A percentile compares a stretch with the other conserved stretches of the same genome.
These are phyloP conservation scores for Erythrophleum fordii DNA, from an alignment of 306 rosid genomes.

Conservation along the genomic window DNA sequence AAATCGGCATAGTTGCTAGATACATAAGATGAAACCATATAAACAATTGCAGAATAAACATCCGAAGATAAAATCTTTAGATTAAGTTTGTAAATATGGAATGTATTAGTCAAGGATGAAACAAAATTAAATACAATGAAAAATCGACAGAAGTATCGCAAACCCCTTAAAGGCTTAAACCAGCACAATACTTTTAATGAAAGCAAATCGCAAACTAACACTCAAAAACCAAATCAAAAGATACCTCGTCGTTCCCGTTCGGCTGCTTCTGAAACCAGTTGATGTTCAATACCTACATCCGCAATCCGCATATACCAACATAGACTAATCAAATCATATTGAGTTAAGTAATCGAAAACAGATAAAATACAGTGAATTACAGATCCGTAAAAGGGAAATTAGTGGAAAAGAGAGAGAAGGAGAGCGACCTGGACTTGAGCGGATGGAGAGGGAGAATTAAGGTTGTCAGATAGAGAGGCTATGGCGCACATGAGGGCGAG, in stretches of 20 bases:
- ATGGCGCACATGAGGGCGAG: slow-evolving; percentile 82
- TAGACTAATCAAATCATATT: slow-evolving; percentile 17
- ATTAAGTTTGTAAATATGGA: neutral
- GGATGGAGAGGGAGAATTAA: slow-evolving; percentile 71
- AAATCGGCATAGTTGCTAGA: neutral
- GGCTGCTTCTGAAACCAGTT: slow-evolving; percentile 96
- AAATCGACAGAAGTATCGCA: neutral
- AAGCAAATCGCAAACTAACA: neutral
- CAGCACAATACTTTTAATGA: neutral
- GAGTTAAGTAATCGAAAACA: slow-evolving; percentile 8
- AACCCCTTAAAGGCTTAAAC: neutral
- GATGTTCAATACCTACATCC: slow-evolving; percentile 67
- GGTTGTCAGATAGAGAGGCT: slow-evolving; percentile 78
- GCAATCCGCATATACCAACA: neutral
- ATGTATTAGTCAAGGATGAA: neutral
- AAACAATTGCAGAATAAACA: slow-evolving; percentile 13
- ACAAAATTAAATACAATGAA: neutral
- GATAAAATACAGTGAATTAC: slow-evolving; percentile 2
- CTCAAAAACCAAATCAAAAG: neutral
- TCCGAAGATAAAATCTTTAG: neutral
- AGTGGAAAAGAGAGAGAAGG: neutral
- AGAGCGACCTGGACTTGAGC: slow-evolving; percentile 73
- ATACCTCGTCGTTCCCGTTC: slow-evolving; percentile 88
- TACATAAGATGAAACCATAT: neutral
- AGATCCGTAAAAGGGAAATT: slow-evolving; percentile 36